Conservation (phyloP, 306 rosid species). For the Prunus armeniaca region DNA sequence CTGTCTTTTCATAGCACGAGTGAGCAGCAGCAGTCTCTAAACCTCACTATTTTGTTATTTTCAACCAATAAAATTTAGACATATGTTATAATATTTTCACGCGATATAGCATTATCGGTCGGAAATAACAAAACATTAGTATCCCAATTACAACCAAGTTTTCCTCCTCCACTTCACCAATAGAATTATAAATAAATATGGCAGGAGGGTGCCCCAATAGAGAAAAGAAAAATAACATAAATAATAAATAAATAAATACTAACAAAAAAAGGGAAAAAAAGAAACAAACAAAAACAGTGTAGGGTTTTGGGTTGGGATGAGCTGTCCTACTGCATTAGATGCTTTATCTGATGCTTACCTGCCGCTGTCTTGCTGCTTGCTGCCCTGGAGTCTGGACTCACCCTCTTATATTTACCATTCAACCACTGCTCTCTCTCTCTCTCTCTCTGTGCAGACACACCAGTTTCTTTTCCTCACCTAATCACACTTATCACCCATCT, state of each 20-base stretch:
- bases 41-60: no score
- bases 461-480: background rate
- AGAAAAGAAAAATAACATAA: background rate
- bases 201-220: constrained; percentile 19
- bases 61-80: fast-evolving
- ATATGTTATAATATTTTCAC: fast-evolving
- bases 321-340: constrained; percentile 59
- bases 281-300: constrained; percentile 22
- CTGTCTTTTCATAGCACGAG: no score
- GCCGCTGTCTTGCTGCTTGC: constrained; percentile 31
- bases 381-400: constrained; percentile 11
- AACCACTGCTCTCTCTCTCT: constrained; percentile 1
- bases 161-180: background rate
- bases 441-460: background rate
- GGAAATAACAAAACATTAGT: fast-evolving
- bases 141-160: no score
- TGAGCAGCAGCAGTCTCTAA: no score
- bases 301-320: constrained; percentile 49
- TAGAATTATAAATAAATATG: background rate
- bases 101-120: fast-evolving
- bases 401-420: constrained; percentile 13
- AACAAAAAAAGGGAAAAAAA: background rate
- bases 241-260: background rate
- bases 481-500: background rate
- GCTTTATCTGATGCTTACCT: constrained; percentile 49